A percentile compares a stretch with the other conserved stretches of the same genome.
Conservation (phyloP, 257 asterid genomes). For the Phtheirospermum japonicum region DNA sequence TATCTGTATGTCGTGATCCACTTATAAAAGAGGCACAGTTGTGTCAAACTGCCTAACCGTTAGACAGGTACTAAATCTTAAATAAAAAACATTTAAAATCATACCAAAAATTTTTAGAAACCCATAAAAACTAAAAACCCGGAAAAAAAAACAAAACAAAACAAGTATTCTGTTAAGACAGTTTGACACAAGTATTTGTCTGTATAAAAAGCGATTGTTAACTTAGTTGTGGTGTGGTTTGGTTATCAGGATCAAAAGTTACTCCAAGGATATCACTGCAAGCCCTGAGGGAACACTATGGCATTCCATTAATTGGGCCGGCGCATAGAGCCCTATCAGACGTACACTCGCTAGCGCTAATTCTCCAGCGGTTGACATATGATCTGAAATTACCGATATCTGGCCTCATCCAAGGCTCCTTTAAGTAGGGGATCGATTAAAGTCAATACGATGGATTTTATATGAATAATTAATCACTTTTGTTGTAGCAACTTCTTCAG, state of each 20-base stretch:
- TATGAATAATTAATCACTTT: slow-evolving; percentile 5
- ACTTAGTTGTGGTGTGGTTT: slow-evolving; percentile 12
- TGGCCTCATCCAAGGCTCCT: slow-evolving; percentile 49
- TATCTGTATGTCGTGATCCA: too few species aligned
- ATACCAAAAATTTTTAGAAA: too few species aligned
- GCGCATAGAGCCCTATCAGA: slow-evolving; percentile 88
- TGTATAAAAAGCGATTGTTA: not conserved
- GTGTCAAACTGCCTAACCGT: too few species aligned
- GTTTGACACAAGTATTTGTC: too few species aligned
- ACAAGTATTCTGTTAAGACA: too few species aligned
- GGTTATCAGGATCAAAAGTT: slow-evolving; percentile 48
- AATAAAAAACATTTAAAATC: too few species aligned
- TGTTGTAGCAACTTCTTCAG: slow-evolving; percentile 29
- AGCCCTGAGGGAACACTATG: slow-evolving; percentile 56
- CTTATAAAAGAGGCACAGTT: too few species aligned
- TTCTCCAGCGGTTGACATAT: slow-evolving; percentile 66
- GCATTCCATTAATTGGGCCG: slow-evolving; percentile 53
- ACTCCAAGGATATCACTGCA: slow-evolving; percentile 43
- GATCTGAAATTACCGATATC: slow-evolving; percentile 53
- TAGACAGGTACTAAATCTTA: too few species aligned
- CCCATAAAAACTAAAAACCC: too few species aligned
- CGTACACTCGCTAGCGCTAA: slow-evolving; percentile 57
- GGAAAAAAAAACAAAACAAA: too few species aligned
- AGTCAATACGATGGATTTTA: not conserved
- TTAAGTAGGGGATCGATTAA: slow-evolving; percentile 35